Percentiles rank a stretch among this genome's conserved stretches.
Evolutionary conservation across 2,329 filamentous ascomycete species (phyloP).

Genomic region (Pyricularia grisea): DNA sequence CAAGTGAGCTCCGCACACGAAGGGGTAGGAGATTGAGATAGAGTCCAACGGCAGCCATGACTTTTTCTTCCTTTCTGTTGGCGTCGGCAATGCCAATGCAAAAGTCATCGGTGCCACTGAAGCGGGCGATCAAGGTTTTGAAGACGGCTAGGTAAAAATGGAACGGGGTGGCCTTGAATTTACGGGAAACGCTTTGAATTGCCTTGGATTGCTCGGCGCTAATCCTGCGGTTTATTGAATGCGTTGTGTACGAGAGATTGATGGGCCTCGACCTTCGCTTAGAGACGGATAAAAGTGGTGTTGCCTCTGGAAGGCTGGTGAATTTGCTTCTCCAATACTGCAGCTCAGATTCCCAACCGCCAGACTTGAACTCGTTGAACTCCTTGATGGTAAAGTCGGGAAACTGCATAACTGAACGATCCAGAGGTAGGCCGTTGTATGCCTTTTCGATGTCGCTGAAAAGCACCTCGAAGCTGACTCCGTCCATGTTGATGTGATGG

Average conservation of each 20-base stretch:
- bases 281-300: not conserved
- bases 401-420: not conserved
- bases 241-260: not conserved
- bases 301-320: not conserved
- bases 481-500: slow-evolving; percentile 2
- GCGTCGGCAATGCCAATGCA: not conserved
- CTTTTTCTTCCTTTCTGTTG: not conserved
- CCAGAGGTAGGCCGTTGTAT: not conserved
- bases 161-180: not conserved
- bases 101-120: not conserved
- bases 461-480: not conserved
- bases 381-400: not conserved
- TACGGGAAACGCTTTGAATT: not conserved
- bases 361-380: not conserved
- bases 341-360: not conserved
- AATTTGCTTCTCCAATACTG: not conserved
- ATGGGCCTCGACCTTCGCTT: not conserved
- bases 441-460: not conserved
- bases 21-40: slow-evolving; percentile 41
- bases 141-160: not conserved
- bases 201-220: not conserved
- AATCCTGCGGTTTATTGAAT: not conserved
- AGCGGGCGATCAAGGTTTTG: not conserved
- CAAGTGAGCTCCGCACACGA: not conserved
- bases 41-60: slow-evolving; percentile 32